Evolutionary conservation across 371 early-diverging fungal species (phyloP), one percentile per base, ranked within the genome.

Genomic region (Mucor circinelloides): DNA sequence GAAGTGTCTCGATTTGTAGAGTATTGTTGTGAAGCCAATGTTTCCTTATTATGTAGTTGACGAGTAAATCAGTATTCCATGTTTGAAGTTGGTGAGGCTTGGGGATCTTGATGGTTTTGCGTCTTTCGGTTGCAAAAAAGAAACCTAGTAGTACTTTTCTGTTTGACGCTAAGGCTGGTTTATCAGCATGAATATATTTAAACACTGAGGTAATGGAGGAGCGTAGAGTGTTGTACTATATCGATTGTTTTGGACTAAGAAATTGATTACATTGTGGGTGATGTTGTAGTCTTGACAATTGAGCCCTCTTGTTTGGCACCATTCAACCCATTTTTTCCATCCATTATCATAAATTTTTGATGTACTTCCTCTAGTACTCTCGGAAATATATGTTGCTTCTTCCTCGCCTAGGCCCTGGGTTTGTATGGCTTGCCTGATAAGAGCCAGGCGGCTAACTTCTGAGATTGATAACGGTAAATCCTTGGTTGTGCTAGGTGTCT

Each of bases 371-470:
- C n/a, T 7, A 10, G 6, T 40, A 2, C 46, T 21, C 7, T 66
- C 42, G 8, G 38, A 46, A 6, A 67, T 12, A 46, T 32, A 50
- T 3, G 12, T n/a, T 15, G 30, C 44, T 12, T 42, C 30, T 27
- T 58, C 23, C 27, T 67, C 63, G 15, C 19, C 42, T 17, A 69
- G 21, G n/a, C 65, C 69, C 17, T 52, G 30, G 27, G 21, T 13
- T 32, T 58, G 30, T 31, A 56, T 56, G 17, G 57, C 31, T 25
- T 52, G 36, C 55, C 23, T 40, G 70, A 72, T 64, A 69, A 72
- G 27, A n/a, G 27, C 70, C 70, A 75, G 27, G 68, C 76, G 64
- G 59, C 19, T 46, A 71, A 60, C 55, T 61, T 46, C 6, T 42
- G 57, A 9, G 17, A 2, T 21, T 48, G 58, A 19, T 64, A 48